Conservation (phyloP, 768 basidiomycete genomes). For the Podaxis sp. region DNA sequence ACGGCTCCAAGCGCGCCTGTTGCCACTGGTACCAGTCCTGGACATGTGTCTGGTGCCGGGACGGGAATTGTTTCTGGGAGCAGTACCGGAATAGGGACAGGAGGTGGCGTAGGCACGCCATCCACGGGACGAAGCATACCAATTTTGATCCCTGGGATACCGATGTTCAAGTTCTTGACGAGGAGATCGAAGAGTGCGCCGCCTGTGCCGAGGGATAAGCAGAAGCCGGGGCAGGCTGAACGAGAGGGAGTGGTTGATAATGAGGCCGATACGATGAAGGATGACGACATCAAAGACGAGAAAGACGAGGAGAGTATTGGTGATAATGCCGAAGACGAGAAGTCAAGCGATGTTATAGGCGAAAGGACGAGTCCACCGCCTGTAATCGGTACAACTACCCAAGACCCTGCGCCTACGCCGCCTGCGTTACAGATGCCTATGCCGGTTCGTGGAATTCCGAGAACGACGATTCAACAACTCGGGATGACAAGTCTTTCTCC, state of each 20-base stretch:
- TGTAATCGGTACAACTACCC: not conserved
- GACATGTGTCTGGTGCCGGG: not conserved
- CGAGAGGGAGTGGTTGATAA: not conserved
- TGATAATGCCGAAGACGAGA: slow-evolving; percentile 17
- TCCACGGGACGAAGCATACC: slow-evolving; percentile 13
- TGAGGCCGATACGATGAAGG: not conserved
- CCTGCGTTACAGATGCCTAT: slow-evolving; percentile 7
- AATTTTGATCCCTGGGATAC: slow-evolving; percentile 21
- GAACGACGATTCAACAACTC: not conserved
- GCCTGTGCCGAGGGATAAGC: slow-evolving; percentile 44
- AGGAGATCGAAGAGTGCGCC: slow-evolving; percentile 54
- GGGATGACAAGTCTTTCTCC: slow-evolving; percentile 5
- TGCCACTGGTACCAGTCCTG: not conserved
- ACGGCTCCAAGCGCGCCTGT: not conserved
- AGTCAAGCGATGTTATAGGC: slow-evolving; percentile 19
- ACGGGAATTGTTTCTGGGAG: not conserved
- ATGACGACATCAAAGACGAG: not conserved
- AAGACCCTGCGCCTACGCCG: not conserved
- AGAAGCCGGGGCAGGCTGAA: slow-evolving; percentile 15
- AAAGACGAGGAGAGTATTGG: slow-evolving; percentile 8
- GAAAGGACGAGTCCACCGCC: not conserved
- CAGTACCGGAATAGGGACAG: not conserved
- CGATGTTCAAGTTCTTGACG: slow-evolving; percentile 32
- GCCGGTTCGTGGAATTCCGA: slow-evolving; percentile 9
- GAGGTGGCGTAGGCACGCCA: slow-evolving; percentile 1